phyloP scores from a whole-genome alignment of 768 basidiomycete species.

The Lentinula raphanica region DNA sequence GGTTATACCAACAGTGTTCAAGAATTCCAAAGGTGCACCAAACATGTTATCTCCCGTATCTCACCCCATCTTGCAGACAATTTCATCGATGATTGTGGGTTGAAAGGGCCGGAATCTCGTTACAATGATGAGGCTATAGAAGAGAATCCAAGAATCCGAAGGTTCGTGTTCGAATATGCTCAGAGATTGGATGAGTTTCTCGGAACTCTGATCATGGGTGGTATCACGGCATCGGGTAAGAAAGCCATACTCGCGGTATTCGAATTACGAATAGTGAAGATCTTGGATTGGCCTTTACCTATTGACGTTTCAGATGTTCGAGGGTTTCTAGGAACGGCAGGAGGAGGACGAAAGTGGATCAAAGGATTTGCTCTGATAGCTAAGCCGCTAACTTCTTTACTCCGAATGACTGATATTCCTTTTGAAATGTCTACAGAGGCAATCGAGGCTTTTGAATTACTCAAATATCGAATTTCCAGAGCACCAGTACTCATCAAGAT shows the following conservation, averaged over 20 bases:
- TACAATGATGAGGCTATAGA: slow-evolving; percentile 20
- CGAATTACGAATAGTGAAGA: neutral
- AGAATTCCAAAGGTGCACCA: neutral
- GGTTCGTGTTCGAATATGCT: slow-evolving; percentile 26
- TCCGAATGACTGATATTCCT: neutral
- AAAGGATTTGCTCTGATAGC: neutral
- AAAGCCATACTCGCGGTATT: neutral
- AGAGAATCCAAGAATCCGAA: slow-evolving; percentile 18
- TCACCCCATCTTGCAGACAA: neutral
- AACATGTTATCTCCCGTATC: neutral
- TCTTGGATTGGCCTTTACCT: neutral
- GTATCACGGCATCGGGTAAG: neutral
- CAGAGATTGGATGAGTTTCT: slow-evolving; percentile 5
- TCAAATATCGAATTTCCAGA: no score
- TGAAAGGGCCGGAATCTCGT: slow-evolving; percentile 17
- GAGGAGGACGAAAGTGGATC: neutral
- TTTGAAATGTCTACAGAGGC: neutral
- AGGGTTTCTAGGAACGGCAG: neutral
- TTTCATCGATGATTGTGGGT: slow-evolving; percentile 20
- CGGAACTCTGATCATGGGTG: neutral
- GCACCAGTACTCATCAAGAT: no score
- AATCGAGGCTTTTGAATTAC: no score
- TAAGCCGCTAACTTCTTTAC: neutral
- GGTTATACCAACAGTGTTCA: slow-evolving; percentile 9
- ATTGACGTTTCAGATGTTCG: neutral